These are phyloP conservation scores for Podaxis sp. DNA, from an alignment of 768 basidiomycete genomes.

Conservation along the genomic window DNA sequence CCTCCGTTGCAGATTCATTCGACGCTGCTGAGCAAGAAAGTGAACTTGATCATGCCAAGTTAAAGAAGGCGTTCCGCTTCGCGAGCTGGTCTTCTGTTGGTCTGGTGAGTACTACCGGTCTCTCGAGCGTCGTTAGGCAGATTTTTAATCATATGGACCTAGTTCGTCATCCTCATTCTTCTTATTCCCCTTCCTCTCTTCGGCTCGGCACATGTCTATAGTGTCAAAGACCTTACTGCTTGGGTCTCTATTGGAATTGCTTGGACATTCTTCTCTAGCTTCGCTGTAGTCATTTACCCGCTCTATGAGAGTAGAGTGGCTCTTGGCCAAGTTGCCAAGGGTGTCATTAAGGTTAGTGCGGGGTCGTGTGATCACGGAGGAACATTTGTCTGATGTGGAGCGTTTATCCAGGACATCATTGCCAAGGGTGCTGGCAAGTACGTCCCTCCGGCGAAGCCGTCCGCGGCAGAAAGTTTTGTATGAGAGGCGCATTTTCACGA, in stretches of 20 bases:
- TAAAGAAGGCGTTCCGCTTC: slow-evolving; percentile 78
- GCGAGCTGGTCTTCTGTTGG: slow-evolving; percentile 72
- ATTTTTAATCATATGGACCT: slow-evolving; percentile 8
- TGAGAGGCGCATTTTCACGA: not conserved
- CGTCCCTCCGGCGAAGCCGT: not conserved
- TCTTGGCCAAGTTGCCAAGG: slow-evolving; percentile 53
- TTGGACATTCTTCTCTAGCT: slow-evolving; percentile 80
- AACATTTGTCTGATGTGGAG: not conserved
- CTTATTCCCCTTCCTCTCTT: slow-evolving; percentile 86
- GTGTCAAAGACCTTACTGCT: slow-evolving; percentile 60
- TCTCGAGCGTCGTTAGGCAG: slow-evolving; percentile 1
- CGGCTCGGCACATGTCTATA: slow-evolving; percentile 74
- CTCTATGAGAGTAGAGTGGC: slow-evolving; percentile 81
- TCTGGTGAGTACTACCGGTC: slow-evolving; percentile 44
- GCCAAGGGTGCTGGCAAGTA: not conserved
- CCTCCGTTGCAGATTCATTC: slow-evolving; percentile 37
- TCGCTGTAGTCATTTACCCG: slow-evolving; percentile 81
- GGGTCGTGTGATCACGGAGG: not conserved
- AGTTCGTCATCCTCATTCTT: slow-evolving; percentile 66
- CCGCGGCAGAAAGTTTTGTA: not conserved
- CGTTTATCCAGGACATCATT: not conserved
- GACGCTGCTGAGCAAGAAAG: slow-evolving; percentile 41
- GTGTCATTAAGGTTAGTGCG: slow-evolving; percentile 61
- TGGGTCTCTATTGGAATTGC: slow-evolving; percentile 84
- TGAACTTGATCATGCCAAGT: slow-evolving; percentile 62